Evolutionary conservation across 2,329 filamentous ascomycete species (phyloP).

Genomic region (Neofusicoccum umdonicola): DNA sequence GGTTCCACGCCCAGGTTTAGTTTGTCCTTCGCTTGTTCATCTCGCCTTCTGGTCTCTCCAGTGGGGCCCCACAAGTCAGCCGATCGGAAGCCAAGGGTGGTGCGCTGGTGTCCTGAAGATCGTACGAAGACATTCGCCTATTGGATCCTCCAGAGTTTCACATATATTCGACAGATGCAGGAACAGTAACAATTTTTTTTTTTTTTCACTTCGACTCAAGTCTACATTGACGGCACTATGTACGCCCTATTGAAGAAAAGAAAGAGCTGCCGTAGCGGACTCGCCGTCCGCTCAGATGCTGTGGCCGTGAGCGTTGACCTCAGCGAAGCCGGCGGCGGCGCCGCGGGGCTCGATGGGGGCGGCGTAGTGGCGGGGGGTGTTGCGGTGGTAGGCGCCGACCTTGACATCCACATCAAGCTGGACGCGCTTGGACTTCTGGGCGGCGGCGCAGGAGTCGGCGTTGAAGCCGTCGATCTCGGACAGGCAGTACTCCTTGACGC

Average conservation of each 20-base stretch:
- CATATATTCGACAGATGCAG: not conserved
- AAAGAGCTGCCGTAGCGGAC: not conserved
- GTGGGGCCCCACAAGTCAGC: not conserved
- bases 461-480: not conserved
- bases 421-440: not conserved
- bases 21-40: not conserved
- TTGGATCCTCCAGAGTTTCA: not conserved
- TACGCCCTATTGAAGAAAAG: not conserved
- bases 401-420: not conserved
- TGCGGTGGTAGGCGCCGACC: not conserved
- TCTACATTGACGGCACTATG: not conserved
- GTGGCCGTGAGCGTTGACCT: not conserved
- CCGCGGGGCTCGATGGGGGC: not conserved
- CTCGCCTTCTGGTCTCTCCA: not conserved
- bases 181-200: not conserved
- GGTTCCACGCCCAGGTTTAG: too few relatives aligned
- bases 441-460: not conserved
- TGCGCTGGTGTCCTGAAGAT: not conserved
- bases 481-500: constrained; percentile 4
- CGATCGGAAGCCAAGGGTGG: not conserved
- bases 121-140: not conserved
- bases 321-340: not conserved
- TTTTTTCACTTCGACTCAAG: not conserved
- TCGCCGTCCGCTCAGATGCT: not conserved
- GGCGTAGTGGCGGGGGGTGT: not conserved